Base-by-base conservation (phyloP, 106 monocot species). In the Dactylorhiza incarnata region DNA sequence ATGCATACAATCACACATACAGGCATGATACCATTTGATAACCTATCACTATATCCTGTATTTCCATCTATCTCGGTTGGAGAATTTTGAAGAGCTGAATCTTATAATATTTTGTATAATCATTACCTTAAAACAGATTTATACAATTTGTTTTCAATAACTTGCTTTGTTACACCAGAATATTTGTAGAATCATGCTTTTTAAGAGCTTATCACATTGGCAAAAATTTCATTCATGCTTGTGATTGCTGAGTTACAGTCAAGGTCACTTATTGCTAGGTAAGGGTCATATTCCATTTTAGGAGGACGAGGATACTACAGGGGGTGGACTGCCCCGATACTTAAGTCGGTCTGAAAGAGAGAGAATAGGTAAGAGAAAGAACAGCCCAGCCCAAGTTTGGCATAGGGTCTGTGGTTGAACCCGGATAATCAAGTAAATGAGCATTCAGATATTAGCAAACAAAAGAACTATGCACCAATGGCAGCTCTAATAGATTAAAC, bases 111-210 rank as follows among this genome's bases (percentile, higher is more conserved):
- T 46, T 69, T 17, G 46, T 69, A 69, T 10, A 46, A 45, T 13
- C 16, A 67, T 69, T 69, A 43, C 16, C 16, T 24, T 7, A 19
- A 69, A 69, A 13, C 69, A 69, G 44, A 45, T 6, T 37, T 69
- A 44, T 69, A n/a, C 7, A 45, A 65, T 45, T 66, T 68, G 61
- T 62, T 62, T 62, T 62, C 61, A 62, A 62, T 8, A 17, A 62
- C 20, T 24, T 62, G 10, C 19, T 22, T 62, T 62, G 23, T 23
- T 22, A 62, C 61, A 62, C 6, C 1, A 62, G 8, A 62, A 62
- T 62, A 62, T 62, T 62, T 62, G 61, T 15, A 54, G 54, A 54
- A 54, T 54, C 54, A 2, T 54, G 3, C 54, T 17, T n/a, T 54
- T n/a, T 54, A 15, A 62, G 61, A 62, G 23, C 20, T 62, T 62